Evolutionary conservation across 345 rosid genomes (phyloP), one percentile per base, ranked within the genome.

Genomic region (Barbarea vulgaris): DNA sequence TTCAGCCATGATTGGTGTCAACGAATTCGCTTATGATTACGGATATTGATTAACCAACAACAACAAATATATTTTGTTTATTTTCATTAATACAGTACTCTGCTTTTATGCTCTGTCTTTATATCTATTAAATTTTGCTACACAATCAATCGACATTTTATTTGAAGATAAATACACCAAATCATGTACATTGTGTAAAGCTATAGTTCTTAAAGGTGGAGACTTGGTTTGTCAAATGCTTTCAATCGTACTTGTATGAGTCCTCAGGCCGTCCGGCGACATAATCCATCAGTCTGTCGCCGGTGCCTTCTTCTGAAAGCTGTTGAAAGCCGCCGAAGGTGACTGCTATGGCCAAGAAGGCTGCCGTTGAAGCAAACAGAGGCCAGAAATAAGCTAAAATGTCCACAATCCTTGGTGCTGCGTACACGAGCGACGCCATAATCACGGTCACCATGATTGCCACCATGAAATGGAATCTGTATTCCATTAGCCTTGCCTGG

Each of bases 381-480:
- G 97, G 98, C 96, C 91, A 86, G 76, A 91, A 91, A 72, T 80
- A 91, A 19, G 87, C 78, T 42, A 94, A 68, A 73, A 89, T 73
- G 74, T 76, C 51, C 65, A 88, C 42, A 15, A 89, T 21, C n/a
- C 88, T 77, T 0, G 98, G 96, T 41, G 92, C 87, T 48, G 79
- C 86, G 52, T 85, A 83, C 66, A 82, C 46, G 39, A 87, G 22
- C 1, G 82, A 64, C 27, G 75, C 83, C 46, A 88, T 12, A 4
- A 77, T 8, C 11, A 79, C 12, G 8, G 81, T 74, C 33, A 80
- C 83, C 0, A 71, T 48, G 64, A 83, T 67, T 64, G 83, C 84
- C 37, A 65, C 4, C 24, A 69, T 70, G 50, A 88, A 18, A 31
- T 87, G 95, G 69, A 83, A 69, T 74, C 77, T 86, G 78, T 86